phyloP scores from a whole-genome alignment of 257 asterid genomes.

The Capsicum pubescens region DNA sequence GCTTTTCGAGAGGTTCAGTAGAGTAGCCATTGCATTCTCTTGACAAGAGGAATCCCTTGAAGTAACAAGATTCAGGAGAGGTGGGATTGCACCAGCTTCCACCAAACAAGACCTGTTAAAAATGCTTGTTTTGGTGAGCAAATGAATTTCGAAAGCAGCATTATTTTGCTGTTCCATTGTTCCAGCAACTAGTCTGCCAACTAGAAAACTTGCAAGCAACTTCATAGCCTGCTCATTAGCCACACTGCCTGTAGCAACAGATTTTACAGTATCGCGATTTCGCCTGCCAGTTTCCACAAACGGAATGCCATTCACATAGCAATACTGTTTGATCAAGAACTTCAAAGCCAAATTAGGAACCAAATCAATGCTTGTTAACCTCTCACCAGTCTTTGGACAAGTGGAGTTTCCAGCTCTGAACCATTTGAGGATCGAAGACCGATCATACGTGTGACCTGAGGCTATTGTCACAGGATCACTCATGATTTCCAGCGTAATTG shows the following conservation, averaged over 20 bases:
- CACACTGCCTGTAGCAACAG: slow-evolving; percentile 42
- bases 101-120: too few species aligned
- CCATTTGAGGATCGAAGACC: slow-evolving; percentile 76
- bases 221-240: slow-evolving; percentile 57
- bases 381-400: slow-evolving; percentile 84
- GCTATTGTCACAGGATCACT: slow-evolving; percentile 76
- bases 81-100: too few species aligned
- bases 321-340: slow-evolving; percentile 54
- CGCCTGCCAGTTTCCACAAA: slow-evolving; percentile 45
- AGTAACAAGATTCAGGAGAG: too few species aligned
- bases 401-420: slow-evolving; percentile 70
- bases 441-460: slow-evolving; percentile 85
- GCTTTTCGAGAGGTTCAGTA: slow-evolving; percentile 68
- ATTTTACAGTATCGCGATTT: slow-evolving; percentile 25
- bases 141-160: slow-evolving; percentile 43
- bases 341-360: slow-evolving; percentile 71
- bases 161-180: slow-evolving; percentile 47
- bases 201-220: slow-evolving; percentile 60
- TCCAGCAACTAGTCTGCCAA: slow-evolving; percentile 50
- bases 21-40: slow-evolving; percentile 63
- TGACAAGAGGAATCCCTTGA: slow-evolving; percentile 46
- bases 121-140: too few species aligned
- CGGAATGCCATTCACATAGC: slow-evolving; percentile 42
- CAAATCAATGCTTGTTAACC: slow-evolving; percentile 44
- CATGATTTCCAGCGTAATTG: slow-evolving; percentile 76